These are phyloP conservation scores for Termitomyces sp. DNA, from an alignment of 768 basidiomycete genomes.

Conservation along the genomic window DNA sequence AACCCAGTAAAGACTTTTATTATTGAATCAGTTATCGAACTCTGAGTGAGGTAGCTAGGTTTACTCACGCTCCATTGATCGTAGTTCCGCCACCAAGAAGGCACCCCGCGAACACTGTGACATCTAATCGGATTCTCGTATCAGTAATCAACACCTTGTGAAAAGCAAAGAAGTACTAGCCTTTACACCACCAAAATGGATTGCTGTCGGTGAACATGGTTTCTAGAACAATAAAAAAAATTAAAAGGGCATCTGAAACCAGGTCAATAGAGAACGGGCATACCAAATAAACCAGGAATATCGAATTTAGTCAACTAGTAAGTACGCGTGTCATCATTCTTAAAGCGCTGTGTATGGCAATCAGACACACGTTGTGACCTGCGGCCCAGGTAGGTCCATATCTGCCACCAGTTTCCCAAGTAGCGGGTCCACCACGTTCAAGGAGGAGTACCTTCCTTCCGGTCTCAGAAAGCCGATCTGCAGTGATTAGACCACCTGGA, in stretches of 20 bases:
- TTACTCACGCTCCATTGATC: conserved; percentile 55
- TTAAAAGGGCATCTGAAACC: too few species aligned
- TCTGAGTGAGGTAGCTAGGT: background rate
- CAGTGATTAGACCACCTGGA: conserved; percentile 51
- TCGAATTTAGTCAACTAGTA: conserved; percentile 59
- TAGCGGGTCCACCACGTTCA: conserved; percentile 60
- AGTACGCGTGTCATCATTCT: background rate
- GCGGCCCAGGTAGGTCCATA: conserved; percentile 46
- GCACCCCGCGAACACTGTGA: conserved; percentile 60
- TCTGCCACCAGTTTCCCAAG: conserved; percentile 51
- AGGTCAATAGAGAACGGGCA: background rate
- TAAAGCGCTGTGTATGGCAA: background rate
- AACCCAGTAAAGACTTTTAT: conserved; percentile 45
- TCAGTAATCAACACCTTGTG: background rate
- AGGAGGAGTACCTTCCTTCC: conserved; percentile 59
- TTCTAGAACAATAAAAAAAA: conserved; percentile 23
- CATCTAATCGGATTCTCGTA: conserved; percentile 29
- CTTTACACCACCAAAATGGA: conserved; percentile 63
- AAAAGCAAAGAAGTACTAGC: conserved; percentile 17
- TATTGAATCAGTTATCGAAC: background rate
- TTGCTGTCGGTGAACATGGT: conserved; percentile 56
- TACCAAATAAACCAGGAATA: conserved; percentile 52
- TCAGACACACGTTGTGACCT: conserved; percentile 33
- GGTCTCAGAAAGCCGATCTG: conserved; percentile 53
- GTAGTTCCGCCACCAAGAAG: conserved; percentile 58